Evolutionary conservation across 2,329 filamentous ascomycete species (phyloP).

Genomic region (Fusarium neocosmosporiellum): DNA sequence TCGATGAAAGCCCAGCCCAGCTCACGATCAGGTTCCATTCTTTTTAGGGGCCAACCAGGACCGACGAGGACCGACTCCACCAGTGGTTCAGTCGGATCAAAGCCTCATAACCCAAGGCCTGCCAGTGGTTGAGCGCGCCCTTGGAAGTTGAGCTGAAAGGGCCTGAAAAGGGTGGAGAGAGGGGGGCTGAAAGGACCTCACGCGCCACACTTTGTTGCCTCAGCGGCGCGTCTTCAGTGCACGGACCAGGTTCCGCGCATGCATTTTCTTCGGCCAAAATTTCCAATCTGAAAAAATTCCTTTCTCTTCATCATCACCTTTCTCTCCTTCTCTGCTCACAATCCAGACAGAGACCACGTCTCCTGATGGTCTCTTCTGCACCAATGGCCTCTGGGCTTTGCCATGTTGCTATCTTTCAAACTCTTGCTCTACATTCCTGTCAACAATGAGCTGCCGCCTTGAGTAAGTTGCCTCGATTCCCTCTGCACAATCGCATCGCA

Average conservation of each 20-base stretch:
- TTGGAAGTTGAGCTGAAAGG: neutral
- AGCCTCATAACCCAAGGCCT: constrained; percentile 23
- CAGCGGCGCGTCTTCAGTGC: constrained; percentile 27
- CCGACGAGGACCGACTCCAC: constrained; percentile 2
- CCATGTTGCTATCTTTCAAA: constrained; percentile 16
- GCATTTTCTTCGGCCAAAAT: constrained; percentile 39
- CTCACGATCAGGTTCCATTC: constrained; percentile 15
- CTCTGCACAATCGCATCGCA: constrained; percentile 35
- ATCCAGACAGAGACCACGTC: constrained; percentile 8
- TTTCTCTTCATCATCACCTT: constrained; percentile 39
- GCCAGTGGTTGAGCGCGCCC: neutral
- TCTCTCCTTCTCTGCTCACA: neutral
- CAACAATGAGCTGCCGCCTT: constrained; percentile 3
- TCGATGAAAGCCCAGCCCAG: constrained; percentile 7
- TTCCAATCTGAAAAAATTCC: constrained; percentile 37
- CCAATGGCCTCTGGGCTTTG: neutral
- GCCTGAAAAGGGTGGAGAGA: neutral
- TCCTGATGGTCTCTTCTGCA: neutral
- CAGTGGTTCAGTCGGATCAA: constrained; percentile 9
- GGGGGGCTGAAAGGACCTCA: constrained; percentile 10
- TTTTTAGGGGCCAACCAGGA: constrained; percentile 4
- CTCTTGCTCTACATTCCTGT: constrained; percentile 2
- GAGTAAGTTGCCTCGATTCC: constrained; percentile 32
- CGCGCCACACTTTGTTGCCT: constrained; percentile 28
- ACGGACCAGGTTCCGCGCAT: constrained; percentile 33